Evolutionary conservation across 1,139 yeast species (phyloP).

Genomic region (Yamadazyma pseudoaaseri): DNA sequence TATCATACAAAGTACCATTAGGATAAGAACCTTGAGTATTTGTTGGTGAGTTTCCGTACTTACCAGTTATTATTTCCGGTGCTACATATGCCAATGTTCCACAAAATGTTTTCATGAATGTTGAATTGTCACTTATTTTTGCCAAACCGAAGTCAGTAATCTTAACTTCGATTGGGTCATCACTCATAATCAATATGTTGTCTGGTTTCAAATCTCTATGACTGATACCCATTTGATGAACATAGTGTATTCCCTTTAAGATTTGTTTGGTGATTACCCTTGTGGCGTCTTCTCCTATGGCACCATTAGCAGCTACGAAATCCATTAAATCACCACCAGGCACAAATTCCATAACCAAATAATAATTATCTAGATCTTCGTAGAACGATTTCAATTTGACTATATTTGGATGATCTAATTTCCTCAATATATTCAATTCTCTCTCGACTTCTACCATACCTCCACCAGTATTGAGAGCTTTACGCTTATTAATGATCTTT

Average conservation of each 20-base stretch:
- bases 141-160: slow-evolving; percentile 94
- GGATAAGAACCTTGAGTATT: slow-evolving; percentile 11
- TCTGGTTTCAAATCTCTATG: slow-evolving; percentile 95
- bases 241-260: slow-evolving; percentile 78
- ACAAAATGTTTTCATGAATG: slow-evolving; percentile 84
- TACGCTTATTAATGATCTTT: slow-evolving; percentile 80
- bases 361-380: slow-evolving; percentile 78
- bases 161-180: slow-evolving; percentile 85
- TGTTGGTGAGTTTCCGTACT: slow-evolving; percentile 38
- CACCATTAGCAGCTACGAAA: slow-evolving; percentile 88
- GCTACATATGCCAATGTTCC: slow-evolving; percentile 92
- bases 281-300: slow-evolving; percentile 87
- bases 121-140: slow-evolving; percentile 71
- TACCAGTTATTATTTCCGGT: slow-evolving; percentile 87
- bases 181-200: slow-evolving; percentile 85
- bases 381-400: slow-evolving; percentile 80
- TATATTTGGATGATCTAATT: slow-evolving; percentile 79
- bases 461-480: slow-evolving; percentile 71
- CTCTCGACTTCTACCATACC: slow-evolving; percentile 73
- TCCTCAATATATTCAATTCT: slow-evolving; percentile 76
- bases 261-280: slow-evolving; percentile 84
- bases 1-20: slow-evolving; percentile 56
- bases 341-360: slow-evolving; percentile 90
- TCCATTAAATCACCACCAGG: slow-evolving; percentile 99
- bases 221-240: slow-evolving; percentile 84